A percentile compares a stretch with the other conserved stretches of the same genome.
phyloP scores from a whole-genome alignment of 257 asterid species.

The Cinchona pubescens region DNA sequence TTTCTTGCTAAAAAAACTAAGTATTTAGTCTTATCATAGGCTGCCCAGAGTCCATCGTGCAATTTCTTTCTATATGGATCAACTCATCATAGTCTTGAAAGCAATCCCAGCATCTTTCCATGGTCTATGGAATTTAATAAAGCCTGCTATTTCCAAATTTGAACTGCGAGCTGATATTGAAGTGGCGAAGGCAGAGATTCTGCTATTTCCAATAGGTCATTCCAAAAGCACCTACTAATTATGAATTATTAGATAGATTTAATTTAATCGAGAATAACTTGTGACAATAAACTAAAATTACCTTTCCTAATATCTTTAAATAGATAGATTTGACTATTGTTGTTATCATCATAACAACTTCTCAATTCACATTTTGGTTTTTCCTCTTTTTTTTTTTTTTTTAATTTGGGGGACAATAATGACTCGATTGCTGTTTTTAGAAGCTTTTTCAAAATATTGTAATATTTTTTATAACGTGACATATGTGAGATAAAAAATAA shows the following conservation, averaged over 20 bases:
- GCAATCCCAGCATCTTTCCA: background rate
- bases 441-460: too few species aligned
- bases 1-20: conserved; percentile 3
- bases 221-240: background rate
- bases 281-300: background rate
- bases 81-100: background rate
- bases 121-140: background rate
- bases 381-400: too few species aligned
- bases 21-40: background rate
- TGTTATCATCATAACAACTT: background rate
- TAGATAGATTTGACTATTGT: background rate
- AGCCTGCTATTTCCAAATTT: background rate
- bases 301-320: too few species aligned
- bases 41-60: background rate
- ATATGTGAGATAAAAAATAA: too few species aligned
- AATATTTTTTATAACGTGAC: too few species aligned
- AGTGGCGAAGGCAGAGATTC: background rate
- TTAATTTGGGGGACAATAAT: too few species aligned
- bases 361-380: background rate
- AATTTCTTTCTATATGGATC: background rate
- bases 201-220: background rate
- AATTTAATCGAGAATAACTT: background rate
- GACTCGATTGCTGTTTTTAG: too few species aligned
- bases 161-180: background rate
- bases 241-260: background rate